These are phyloP conservation scores for Rhododendron vialii DNA, from an alignment of 148 eudicot species.

Conservation along the genomic window DNA sequence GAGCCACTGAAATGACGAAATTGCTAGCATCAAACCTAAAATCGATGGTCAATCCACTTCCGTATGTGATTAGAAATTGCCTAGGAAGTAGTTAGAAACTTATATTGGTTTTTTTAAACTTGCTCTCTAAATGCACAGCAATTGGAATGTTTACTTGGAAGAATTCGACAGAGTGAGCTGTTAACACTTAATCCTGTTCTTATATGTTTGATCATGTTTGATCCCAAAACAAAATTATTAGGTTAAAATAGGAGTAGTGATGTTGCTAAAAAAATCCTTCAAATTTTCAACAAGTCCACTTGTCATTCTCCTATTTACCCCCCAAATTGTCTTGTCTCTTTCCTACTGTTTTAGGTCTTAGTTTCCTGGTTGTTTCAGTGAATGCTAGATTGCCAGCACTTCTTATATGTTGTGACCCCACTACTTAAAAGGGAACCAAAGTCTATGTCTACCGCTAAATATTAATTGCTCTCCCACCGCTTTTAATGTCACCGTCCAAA, in stretches of 20 bases:
- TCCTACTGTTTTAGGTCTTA: constrained; percentile 2
- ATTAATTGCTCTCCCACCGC: too few species aligned
- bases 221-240: background rate
- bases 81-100: background rate
- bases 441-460: too few species aligned
- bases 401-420: too few species aligned
- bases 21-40: background rate
- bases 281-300: constrained; percentile 5
- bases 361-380: background rate
- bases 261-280: background rate
- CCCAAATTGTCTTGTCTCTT: constrained; percentile 2
- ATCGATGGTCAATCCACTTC: background rate
- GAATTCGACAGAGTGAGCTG: background rate
- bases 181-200: background rate
- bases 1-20: background rate
- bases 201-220: background rate
- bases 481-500: too few species aligned
- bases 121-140: background rate
- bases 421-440: too few species aligned
- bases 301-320: constrained; percentile 4
- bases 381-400: too few species aligned
- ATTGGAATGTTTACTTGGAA: background rate
- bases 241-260: background rate
- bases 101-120: background rate
- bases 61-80: background rate